Conservation (phyloP, 73 alveolate genomes). For the Paramecium sexaurelia region DNA sequence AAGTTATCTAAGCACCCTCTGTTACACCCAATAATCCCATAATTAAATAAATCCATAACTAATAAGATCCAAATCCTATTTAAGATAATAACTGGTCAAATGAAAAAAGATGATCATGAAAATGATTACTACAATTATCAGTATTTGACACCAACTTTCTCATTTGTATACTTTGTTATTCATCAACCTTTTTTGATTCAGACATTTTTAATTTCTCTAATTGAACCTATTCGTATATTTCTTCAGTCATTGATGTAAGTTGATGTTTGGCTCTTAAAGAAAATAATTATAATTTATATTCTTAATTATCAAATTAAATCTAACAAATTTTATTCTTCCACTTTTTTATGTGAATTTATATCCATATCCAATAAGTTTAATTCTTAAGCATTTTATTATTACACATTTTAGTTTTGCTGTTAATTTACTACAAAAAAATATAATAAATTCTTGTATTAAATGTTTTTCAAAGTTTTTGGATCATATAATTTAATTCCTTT, state of each 20-base stretch:
- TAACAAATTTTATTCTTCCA: not conserved
- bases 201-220: slow-evolving; percentile 1
- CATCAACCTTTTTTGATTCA: not conserved
- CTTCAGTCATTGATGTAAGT: not conserved
- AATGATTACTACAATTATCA: not conserved
- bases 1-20: slow-evolving; percentile 59
- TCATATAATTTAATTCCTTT: slow-evolving; percentile 19
- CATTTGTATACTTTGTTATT: not conserved
- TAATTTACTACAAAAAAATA: not conserved
- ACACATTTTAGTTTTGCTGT: not conserved
- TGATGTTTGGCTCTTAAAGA: not conserved
- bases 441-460: not conserved
- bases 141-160: not conserved
- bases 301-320: slow-evolving; percentile 8
- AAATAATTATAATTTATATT: not conserved
- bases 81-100: slow-evolving; percentile 50
- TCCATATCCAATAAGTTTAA: not conserved
- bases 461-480: slow-evolving; percentile 8
- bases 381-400: not conserved
- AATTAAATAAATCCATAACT: slow-evolving; percentile 40
- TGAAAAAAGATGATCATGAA: not conserved
- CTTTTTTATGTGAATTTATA: not conserved
- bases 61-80: slow-evolving; percentile 56
- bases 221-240: not conserved
- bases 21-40: slow-evolving; percentile 57